These are phyloP conservation scores for Dalbergia cultrata DNA, from an alignment of 306 rosid genomes.

Conservation along the genomic window DNA sequence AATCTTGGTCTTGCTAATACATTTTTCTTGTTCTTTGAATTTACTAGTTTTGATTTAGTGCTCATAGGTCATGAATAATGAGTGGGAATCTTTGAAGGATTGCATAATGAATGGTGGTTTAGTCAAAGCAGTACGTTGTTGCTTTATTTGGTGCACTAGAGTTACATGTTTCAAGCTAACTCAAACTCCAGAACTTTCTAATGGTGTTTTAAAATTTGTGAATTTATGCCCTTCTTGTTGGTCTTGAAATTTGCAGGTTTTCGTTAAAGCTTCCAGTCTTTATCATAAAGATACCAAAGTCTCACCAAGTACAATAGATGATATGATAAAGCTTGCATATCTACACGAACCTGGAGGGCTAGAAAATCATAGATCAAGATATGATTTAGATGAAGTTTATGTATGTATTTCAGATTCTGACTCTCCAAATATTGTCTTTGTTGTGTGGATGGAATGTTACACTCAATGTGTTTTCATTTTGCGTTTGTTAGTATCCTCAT, in stretches of 20 bases:
- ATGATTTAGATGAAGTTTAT: constrained; percentile 87
- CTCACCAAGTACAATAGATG: constrained; percentile 93
- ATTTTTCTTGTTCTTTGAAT: constrained; percentile 27
- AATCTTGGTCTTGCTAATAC: background rate
- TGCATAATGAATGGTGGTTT: background rate
- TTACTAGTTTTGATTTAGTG: constrained; percentile 11
- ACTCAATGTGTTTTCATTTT: background rate
- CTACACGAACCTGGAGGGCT: constrained; percentile 93
- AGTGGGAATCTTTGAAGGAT: constrained; percentile 2
- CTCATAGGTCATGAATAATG: background rate
- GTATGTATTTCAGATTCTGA: constrained; percentile 55
- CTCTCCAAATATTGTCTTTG: constrained; percentile 3
- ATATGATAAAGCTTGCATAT: constrained; percentile 91
- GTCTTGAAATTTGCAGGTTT: constrained; percentile 60
- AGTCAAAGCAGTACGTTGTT: background rate
- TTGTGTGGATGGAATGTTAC: constrained; percentile 11
- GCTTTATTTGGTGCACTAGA: constrained; percentile 24
- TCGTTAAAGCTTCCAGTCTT: constrained; percentile 65
- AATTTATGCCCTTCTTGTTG: background rate
- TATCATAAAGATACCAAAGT: constrained; percentile 84
- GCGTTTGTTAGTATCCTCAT: constrained; percentile 24
- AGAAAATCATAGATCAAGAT: constrained; percentile 77
- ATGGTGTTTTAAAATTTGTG: background rate
- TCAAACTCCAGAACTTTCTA: background rate
- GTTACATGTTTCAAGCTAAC: background rate